phyloP scores from a whole-genome alignment of 202 grass and related monocot genomes.

The Musa balbisiana region DNA sequence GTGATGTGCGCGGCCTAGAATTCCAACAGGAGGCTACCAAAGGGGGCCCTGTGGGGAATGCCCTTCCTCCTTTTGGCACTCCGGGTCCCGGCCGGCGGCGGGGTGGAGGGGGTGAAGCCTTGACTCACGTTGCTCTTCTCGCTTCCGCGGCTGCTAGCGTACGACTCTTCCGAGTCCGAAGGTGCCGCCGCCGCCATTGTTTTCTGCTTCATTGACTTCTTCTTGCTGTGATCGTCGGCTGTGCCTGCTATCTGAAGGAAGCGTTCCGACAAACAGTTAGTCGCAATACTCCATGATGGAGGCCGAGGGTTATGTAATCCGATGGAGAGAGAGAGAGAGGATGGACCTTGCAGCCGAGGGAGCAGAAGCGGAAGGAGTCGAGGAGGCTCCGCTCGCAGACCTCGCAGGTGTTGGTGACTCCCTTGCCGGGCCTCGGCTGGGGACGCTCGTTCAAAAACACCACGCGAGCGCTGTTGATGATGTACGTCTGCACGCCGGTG shows the following conservation, averaged over 20 bases:
- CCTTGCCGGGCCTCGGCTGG: constrained; percentile 78
- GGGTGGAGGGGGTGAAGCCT: constrained; percentile 69
- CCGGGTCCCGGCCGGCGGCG: constrained; percentile 42
- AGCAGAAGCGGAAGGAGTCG: constrained; percentile 99
- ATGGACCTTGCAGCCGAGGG: constrained; percentile 83
- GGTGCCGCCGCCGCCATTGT: constrained; percentile 23
- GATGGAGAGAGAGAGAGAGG: neutral
- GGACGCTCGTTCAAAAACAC: constrained; percentile 96
- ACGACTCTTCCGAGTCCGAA: constrained; percentile 44
- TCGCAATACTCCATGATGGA: neutral
- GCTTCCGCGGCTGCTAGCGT: constrained; percentile 56
- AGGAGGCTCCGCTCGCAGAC: constrained; percentile 94
- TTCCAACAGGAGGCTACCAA: constrained; percentile 75
- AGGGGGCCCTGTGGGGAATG: constrained; percentile 74
- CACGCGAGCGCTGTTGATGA: constrained; percentile 96
- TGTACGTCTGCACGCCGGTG: constrained; percentile 86
- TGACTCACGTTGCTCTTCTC: constrained; percentile 57
- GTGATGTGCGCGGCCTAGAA: constrained; percentile 20
- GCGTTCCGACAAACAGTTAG: neutral
- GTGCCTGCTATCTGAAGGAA: constrained; percentile 40
- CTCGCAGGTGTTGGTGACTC: constrained; percentile 85
- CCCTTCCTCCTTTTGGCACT: constrained; percentile 79
- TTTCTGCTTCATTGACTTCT: constrained; percentile 24
- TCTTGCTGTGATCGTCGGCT: constrained; percentile 26
- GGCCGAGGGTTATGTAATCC: neutral